Evolutionary conservation across 331 rosid species (phyloP).

Genomic region (Arachis monticola): DNA sequence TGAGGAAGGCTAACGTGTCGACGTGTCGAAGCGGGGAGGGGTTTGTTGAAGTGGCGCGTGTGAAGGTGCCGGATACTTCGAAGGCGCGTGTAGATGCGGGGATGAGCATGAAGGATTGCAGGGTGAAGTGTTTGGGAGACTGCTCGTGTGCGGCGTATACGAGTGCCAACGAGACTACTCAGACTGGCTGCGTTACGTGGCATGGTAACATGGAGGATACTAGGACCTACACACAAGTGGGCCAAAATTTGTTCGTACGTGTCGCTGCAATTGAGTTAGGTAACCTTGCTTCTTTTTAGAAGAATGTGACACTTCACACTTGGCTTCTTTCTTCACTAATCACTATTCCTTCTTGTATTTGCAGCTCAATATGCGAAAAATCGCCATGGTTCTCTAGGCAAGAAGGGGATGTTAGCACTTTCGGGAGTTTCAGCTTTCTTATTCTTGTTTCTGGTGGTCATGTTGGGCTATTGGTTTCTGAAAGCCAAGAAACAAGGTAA

Average conservation of each 20-base stretch:
- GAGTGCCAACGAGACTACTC: constrained; percentile 34
- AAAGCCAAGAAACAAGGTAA: constrained; percentile 41
- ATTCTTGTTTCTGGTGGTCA: constrained; percentile 15
- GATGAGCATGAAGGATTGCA: constrained; percentile 45
- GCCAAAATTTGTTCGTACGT: constrained; percentile 53
- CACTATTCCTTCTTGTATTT: background rate
- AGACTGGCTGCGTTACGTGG: constrained; percentile 63
- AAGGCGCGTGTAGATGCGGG: constrained; percentile 31
- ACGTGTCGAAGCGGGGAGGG: constrained; percentile 55
- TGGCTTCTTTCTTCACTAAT: constrained; percentile 1
- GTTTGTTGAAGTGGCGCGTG: constrained; percentile 39
- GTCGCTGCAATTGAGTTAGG: constrained; percentile 54
- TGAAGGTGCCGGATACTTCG: constrained; percentile 55
- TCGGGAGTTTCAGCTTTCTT: constrained; percentile 12
- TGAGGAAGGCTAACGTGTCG: constrained; percentile 16
- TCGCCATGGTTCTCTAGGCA: constrained; percentile 37
- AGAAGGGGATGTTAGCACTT: constrained; percentile 44
- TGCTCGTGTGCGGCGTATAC: constrained; percentile 62
- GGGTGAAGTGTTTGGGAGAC: constrained; percentile 46
- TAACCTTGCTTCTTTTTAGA: constrained; percentile 3
- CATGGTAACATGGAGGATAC: constrained; percentile 56
- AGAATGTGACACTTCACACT: no score
- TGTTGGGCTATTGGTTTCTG: constrained; percentile 30
- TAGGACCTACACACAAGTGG: constrained; percentile 1
- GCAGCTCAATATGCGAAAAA: constrained; percentile 54